These are phyloP conservation scores for Globisporangium paddicum DNA, from an alignment of 352 stramenopile species.

Conservation along the genomic window DNA sequence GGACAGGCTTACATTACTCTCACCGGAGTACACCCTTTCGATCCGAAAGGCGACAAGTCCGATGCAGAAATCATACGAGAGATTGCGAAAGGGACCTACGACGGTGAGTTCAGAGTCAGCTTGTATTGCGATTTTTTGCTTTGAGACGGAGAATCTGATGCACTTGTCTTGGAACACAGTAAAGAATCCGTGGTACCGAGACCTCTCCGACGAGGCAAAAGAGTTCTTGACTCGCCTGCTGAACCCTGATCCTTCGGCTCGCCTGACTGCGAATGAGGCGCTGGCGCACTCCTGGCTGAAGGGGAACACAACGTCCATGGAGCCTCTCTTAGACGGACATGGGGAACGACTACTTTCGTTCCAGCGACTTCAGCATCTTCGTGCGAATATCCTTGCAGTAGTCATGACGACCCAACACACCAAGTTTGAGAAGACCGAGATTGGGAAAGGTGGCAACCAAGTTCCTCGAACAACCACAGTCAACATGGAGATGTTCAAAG, in stretches of 20 bases:
- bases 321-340: constrained; percentile 45
- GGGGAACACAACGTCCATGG: constrained; percentile 31
- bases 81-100: constrained; percentile 53
- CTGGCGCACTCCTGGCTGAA: constrained; percentile 61
- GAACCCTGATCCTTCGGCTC: constrained; percentile 37
- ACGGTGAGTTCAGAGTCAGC: no score
- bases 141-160: background rate
- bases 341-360: constrained; percentile 51
- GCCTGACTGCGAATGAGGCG: constrained; percentile 51
- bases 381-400: constrained; percentile 71
- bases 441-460: constrained; percentile 5
- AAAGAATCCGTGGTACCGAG: constrained; percentile 63
- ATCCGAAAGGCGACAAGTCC: constrained; percentile 60
- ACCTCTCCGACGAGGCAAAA: constrained; percentile 52
- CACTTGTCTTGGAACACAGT: constrained; percentile 21
- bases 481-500: constrained; percentile 83
- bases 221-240: constrained; percentile 53
- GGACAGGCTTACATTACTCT: constrained; percentile 65
- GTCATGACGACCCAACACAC: constrained; percentile 61
- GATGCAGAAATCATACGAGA: constrained; percentile 66
- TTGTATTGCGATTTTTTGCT: background rate
- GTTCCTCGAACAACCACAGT: constrained; percentile 41
- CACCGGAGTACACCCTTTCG: constrained; percentile 72
- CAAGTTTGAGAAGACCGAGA: constrained; percentile 30
- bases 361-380: constrained; percentile 62